A percentile compares a stretch with the other conserved stretches of the same genome.
Evolutionary conservation across 495 filamentous ascomycete genomes (phyloP).

Genomic region (Podospora pseudopauciseta): DNA sequence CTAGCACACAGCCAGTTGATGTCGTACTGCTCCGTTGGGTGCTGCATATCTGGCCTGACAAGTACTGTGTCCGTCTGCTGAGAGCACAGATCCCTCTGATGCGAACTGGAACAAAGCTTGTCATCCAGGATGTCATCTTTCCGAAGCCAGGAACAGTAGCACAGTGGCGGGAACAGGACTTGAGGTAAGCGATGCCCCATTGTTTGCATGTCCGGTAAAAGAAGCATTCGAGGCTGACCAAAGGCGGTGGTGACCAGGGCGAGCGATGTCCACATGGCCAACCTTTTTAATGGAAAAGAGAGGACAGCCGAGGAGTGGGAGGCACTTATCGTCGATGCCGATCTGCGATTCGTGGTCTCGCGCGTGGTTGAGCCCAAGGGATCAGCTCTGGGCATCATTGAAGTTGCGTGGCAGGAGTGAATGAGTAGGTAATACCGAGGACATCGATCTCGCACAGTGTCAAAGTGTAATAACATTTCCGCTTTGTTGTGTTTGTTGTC

Average conservation of each 20-base stretch:
- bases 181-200: background rate
- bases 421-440: no score
- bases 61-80: background rate
- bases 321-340: background rate
- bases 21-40: background rate
- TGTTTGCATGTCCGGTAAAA: background rate
- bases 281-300: background rate
- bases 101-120: background rate
- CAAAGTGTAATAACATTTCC: no score
- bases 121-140: background rate
- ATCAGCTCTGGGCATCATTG: background rate
- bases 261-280: background rate
- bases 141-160: background rate
- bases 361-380: background rate
- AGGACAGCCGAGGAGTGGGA: background rate
- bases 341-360: background rate
- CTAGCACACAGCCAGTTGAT: background rate
- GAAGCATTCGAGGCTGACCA: background rate
- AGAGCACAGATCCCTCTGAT: background rate
- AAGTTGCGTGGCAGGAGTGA: background rate
- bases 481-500: no score
- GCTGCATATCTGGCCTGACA: background rate
- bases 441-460: no score
- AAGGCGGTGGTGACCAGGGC: background rate
- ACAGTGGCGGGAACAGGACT: background rate